Evolutionary conservation across 306 rosid genomes (phyloP).

Genomic region (Cucumis cinereus): DNA sequence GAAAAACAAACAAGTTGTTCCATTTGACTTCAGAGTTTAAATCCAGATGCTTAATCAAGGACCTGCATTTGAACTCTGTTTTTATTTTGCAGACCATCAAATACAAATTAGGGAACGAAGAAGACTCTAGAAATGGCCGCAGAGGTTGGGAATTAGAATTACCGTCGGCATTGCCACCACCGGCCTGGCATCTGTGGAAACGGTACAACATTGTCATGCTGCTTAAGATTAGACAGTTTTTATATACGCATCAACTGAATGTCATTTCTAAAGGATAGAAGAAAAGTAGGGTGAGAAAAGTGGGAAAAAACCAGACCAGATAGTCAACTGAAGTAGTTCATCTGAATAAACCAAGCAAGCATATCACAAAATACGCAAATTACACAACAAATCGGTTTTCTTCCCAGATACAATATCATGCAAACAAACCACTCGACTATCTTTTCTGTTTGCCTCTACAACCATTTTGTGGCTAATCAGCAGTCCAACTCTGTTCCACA

Average conservation of each 20-base stretch:
- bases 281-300: conserved; percentile 2
- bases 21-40: neutral
- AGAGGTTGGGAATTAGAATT: conserved; percentile 44
- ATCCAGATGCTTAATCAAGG: too few relatives aligned
- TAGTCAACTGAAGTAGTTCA: neutral
- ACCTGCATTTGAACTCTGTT: neutral
- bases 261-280: neutral
- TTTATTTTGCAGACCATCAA: neutral
- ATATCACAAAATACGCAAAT: conserved; percentile 12
- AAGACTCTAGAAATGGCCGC: conserved; percentile 68
- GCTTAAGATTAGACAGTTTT: conserved; percentile 3
- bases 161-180: too few relatives aligned
- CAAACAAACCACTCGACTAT: conserved; percentile 30
- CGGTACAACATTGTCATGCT: conserved; percentile 49
- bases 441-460: conserved; percentile 19
- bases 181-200: conserved; percentile 41
- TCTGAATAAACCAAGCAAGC: conserved; percentile 34
- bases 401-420: conserved; percentile 34
- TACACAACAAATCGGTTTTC: conserved; percentile 17
- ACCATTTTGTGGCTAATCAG: conserved; percentile 35
- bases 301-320: neutral
- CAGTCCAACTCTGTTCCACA: conserved; percentile 98
- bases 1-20: conserved; percentile 18
- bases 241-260: too few relatives aligned
- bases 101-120: conserved; percentile 48